Conservation (phyloP, 2,329 filamentous ascomycete species). For the Elsinoe ampelina region DNA sequence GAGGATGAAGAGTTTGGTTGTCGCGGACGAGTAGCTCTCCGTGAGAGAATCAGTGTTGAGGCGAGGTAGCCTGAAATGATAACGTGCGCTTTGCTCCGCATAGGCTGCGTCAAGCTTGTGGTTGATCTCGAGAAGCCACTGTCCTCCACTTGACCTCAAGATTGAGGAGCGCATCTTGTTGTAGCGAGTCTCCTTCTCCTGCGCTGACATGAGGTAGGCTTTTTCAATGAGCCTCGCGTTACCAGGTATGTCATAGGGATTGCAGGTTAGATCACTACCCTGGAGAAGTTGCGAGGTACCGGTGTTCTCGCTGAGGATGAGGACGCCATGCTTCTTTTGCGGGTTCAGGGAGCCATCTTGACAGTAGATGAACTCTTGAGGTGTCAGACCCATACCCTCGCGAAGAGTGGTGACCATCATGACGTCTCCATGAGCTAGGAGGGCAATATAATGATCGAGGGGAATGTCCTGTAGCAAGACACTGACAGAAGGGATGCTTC, state of each 20-base stretch:
- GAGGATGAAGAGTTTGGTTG: constrained; percentile 72
- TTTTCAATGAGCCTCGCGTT: constrained; percentile 78
- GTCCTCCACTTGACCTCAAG: constrained; percentile 69
- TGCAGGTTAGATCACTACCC: constrained; percentile 72
- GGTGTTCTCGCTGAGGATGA: constrained; percentile 92
- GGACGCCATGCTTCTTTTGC: constrained; percentile 76
- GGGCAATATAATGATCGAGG: constrained; percentile 84
- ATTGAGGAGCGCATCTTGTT: constrained; percentile 63
- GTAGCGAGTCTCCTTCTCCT: constrained; percentile 69
- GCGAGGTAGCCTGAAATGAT: constrained; percentile 78
- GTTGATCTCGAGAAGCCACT: constrained; percentile 75
- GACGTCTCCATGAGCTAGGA: constrained; percentile 80
- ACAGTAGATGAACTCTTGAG: constrained; percentile 87
- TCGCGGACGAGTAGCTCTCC: constrained; percentile 55
- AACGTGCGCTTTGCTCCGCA: constrained; percentile 73
- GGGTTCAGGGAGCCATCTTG: constrained; percentile 67
- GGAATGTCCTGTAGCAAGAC: constrained; percentile 93
- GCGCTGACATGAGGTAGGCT: constrained; percentile 68
- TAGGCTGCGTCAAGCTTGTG: constrained; percentile 64
- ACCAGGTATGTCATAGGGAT: constrained; percentile 89
- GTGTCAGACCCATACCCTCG: constrained; percentile 95
- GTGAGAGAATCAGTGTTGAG: constrained; percentile 59
- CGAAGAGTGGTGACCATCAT: constrained; percentile 92
- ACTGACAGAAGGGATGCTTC: constrained; percentile 85
- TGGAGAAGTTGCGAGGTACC: constrained; percentile 81